These are phyloP conservation scores for Apiospora arundinis DNA, from an alignment of 2,329 filamentous ascomycete genomes.

Conservation along the genomic window DNA sequence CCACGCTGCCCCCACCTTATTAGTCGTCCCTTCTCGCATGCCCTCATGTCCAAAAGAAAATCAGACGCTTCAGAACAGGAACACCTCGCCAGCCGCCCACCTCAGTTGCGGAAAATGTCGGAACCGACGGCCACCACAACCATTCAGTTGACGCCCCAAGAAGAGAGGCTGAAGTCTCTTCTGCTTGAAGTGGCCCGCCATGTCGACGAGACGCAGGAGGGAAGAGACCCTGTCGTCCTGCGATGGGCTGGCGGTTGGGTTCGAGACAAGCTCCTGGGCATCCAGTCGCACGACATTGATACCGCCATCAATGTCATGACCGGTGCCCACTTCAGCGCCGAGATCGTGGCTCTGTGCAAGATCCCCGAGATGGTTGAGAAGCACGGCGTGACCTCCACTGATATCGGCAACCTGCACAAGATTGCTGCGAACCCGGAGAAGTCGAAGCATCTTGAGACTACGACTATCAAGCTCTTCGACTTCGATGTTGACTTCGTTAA, in stretches of 20 bases:
- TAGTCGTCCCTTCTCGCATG: not conserved
- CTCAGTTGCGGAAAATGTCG: constrained; percentile 38
- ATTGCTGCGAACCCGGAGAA: constrained; percentile 94
- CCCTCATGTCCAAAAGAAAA: constrained; percentile 41
- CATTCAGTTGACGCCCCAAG: constrained; percentile 69
- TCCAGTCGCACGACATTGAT: constrained; percentile 81
- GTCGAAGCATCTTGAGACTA: constrained; percentile 94
- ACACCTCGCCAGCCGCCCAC: constrained; percentile 28
- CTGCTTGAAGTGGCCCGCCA: constrained; percentile 82
- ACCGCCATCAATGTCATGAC: constrained; percentile 88
- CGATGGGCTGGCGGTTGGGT: constrained; percentile 90
- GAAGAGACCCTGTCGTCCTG: constrained; percentile 64
- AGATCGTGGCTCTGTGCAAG: constrained; percentile 72
- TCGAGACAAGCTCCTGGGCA: constrained; percentile 78
- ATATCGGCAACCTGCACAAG: constrained; percentile 81
- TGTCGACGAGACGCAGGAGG: constrained; percentile 59
- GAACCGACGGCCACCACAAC: constrained; percentile 36
- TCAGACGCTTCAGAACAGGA: constrained; percentile 31
- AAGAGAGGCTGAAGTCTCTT: constrained; percentile 75
- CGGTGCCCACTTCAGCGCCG: constrained; percentile 74
- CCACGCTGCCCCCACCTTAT: not conserved
- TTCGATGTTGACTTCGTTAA: constrained; percentile 96
- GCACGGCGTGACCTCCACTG: constrained; percentile 62
- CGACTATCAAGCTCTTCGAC: constrained; percentile 83
- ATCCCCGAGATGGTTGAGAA: constrained; percentile 64